These are phyloP conservation scores for Phragmites australis DNA, from an alignment of 176 grass and related monocot species.

Conservation along the genomic window DNA sequence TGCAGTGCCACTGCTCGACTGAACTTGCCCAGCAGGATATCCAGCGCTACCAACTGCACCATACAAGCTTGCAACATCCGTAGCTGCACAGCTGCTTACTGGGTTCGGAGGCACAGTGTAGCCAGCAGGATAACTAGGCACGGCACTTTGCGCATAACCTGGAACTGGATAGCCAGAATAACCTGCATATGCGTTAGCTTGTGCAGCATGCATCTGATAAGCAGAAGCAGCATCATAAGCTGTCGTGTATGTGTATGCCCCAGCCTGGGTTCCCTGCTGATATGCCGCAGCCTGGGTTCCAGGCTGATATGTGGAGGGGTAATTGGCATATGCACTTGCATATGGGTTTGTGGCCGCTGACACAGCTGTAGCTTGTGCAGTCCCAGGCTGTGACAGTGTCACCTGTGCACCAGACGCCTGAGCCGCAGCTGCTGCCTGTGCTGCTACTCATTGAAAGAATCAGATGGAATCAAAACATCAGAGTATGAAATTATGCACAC, in stretches of 20 bases:
- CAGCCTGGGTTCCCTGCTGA: constrained; percentile 35
- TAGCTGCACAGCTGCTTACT: background rate
- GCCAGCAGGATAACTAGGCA: constrained; percentile 36
- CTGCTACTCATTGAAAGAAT: constrained; percentile 25
- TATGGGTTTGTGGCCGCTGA: constrained; percentile 48
- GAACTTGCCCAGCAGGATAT: constrained; percentile 45
- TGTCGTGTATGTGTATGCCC: constrained; percentile 33
- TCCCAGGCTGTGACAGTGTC: constrained; percentile 42
- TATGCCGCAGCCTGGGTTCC: constrained; percentile 29
- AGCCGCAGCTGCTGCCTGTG: constrained; percentile 18
- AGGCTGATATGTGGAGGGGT: constrained; percentile 42
- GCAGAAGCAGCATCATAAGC: constrained; percentile 34
- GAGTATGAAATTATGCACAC: constrained; percentile 1
- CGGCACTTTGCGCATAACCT: constrained; percentile 40
- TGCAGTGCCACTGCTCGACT: constrained; percentile 19
- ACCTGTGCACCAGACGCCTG: constrained; percentile 7
- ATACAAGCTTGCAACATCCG: constrained; percentile 33
- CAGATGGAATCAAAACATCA: constrained; percentile 30
- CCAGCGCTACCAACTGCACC: constrained; percentile 14
- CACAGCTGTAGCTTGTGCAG: constrained; percentile 36
- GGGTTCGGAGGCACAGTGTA: constrained; percentile 48
- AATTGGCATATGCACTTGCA: constrained; percentile 49
- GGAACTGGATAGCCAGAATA: constrained; percentile 58
- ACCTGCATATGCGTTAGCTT: constrained; percentile 31
- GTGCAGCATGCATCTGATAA: constrained; percentile 43